Conservation (phyloP, 768 basidiomycete genomes). For the Erythrobasidium yunnanense region DNA sequence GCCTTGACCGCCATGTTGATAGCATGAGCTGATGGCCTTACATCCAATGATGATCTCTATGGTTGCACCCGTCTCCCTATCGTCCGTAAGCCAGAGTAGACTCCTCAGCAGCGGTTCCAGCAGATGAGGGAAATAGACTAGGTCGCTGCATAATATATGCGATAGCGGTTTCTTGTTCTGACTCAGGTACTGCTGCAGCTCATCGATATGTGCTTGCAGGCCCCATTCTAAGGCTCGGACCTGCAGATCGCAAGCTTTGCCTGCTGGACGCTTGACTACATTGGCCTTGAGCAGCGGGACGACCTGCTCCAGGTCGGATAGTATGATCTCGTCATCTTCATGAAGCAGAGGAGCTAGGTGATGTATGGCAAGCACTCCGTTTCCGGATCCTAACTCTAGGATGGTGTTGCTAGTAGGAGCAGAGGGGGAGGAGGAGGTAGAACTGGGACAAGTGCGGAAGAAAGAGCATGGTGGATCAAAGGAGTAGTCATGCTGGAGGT, state of each 20-base stretch:
- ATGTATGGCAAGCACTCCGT: neutral
- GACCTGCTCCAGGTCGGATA: conserved; percentile 3
- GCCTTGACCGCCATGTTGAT: too few relatives aligned
- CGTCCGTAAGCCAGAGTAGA: conserved; percentile 15
- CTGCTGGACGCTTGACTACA: too few relatives aligned
- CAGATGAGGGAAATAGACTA: conserved; percentile 18
- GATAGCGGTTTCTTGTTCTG: conserved; percentile 2
- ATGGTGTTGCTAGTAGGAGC: neutral
- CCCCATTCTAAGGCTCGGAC: too few relatives aligned
- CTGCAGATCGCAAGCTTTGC: too few relatives aligned
- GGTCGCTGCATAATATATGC: conserved; percentile 24
- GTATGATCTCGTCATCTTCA: neutral
- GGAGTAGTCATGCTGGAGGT: neutral
- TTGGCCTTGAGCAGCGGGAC: conserved; percentile 4
- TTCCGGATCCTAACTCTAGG: conserved; percentile 16
- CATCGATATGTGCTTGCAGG: neutral
- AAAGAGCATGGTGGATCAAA: conserved; percentile 20
- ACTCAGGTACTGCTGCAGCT: neutral
- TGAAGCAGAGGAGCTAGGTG: neutral
- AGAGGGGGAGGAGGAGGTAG: neutral
- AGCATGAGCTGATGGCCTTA: too few relatives aligned
- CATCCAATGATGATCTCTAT: conserved; percentile 20
- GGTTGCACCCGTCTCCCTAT: neutral
- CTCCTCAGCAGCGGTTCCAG: conserved; percentile 15
- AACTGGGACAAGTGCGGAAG: neutral